Base-by-base conservation (phyloP, 2,329 filamentous ascomycete genomes). In the Fusarium ambrosium region DNA sequence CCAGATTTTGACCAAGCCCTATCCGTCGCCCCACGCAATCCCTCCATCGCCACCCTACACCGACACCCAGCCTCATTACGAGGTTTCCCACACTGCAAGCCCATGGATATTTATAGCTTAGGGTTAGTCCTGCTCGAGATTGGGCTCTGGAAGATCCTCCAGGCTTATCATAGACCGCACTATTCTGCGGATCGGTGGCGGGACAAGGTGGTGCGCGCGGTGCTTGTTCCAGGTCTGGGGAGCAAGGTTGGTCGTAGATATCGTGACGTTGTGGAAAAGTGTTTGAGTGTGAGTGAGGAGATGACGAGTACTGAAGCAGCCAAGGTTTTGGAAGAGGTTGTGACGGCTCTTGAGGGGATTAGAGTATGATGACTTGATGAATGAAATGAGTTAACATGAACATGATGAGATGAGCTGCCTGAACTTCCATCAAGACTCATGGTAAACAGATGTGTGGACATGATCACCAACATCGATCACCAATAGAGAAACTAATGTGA, bases 41-140 rank as follows among this genome's bases (percentile, higher is more conserved):
- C 85, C 0, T 84, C 82, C 64, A 85, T 85, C 48, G 79, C 81
- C 18, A 82, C 86, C 65, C 80, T 89, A 2, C 86, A 89, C 77
- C 82, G 87, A 8, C 86, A 88, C 65, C 87, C 86, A 2, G 79
- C 79, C 51, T 85, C 84, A 1, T 75, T 85, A 14, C 81, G 83
- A 14, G 84, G 83, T 4, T 80, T 82, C 27, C 79, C 84, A 4
- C 87, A 85, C 78, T 83, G 83, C 74, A 89, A 89, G 70, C 81
- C 81, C 34, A 87, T 86, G 70, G 89, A 90, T 74, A 79, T 90
- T 8, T 90, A 90, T 79, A 86, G 84, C 66, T 80, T 89, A 4
- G 88, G 87, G 2, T 82, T 88, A 6, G 80, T 89, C 3, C 81
- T 89, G 9, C 81, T 88, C 7, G 87, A 89, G 79, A 86, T 89